These are phyloP conservation scores for Brettanomyces custersianus DNA, from an alignment of 805 yeast species.

Conservation along the genomic window DNA sequence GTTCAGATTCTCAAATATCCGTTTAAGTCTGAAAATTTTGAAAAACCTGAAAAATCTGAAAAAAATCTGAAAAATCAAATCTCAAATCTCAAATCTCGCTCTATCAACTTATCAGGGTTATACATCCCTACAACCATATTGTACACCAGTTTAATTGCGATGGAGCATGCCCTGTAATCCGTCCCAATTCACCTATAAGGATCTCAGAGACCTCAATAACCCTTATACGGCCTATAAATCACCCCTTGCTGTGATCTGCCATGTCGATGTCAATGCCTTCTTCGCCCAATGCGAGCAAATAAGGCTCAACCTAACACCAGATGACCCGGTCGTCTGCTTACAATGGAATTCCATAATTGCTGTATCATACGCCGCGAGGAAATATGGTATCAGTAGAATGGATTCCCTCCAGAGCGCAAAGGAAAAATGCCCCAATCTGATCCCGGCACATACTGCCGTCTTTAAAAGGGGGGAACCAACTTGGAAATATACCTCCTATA, in stretches of 20 bases:
- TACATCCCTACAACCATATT: too few relatives aligned
- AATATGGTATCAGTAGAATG: slow-evolving; percentile 73
- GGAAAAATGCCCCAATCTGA: slow-evolving; percentile 64
- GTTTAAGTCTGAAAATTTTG: too few relatives aligned
- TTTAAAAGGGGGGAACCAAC: slow-evolving; percentile 76
- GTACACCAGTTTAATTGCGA: too few relatives aligned
- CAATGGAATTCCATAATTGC: slow-evolving; percentile 93
- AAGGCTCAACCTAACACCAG: slow-evolving; percentile 50
- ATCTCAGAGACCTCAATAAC: slow-evolving; percentile 41
- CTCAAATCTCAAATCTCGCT: too few relatives aligned
- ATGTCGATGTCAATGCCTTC: slow-evolving; percentile 89
- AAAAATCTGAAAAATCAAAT: too few relatives aligned
- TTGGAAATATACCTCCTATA: slow-evolving; percentile 65
- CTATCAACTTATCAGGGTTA: too few relatives aligned
- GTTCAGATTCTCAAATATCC: too few relatives aligned
- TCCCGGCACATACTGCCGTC: slow-evolving; percentile 88
- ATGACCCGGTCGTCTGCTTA: slow-evolving; percentile 86
- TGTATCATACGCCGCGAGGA: slow-evolving; percentile 82
- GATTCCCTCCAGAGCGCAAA: slow-evolving; percentile 61
- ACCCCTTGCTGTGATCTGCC: slow-evolving; percentile 72
- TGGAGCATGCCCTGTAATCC: too few relatives aligned
- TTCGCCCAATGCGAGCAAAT: slow-evolving; percentile 91
- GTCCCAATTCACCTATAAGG: slow-evolving; percentile 40
- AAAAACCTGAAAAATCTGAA: too few relatives aligned
- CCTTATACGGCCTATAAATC: slow-evolving; percentile 42